Conservation (phyloP, 805 yeast genomes). For the Yamadazyma paraphyllophila region DNA sequence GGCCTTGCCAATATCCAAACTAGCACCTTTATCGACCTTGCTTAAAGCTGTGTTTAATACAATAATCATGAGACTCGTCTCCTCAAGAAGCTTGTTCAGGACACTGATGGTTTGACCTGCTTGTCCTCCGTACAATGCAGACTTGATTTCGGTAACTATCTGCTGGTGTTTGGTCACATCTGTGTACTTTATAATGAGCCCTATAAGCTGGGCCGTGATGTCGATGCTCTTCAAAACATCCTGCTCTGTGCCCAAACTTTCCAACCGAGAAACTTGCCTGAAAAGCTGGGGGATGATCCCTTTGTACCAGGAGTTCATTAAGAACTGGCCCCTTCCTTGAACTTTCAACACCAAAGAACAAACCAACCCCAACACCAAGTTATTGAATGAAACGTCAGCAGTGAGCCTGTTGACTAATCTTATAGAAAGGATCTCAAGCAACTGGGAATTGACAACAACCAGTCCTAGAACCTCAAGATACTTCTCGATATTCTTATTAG, state of each 20-base stretch:
- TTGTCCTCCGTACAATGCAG: constrained; percentile 31
- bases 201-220: constrained; percentile 40
- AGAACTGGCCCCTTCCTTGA: constrained; percentile 30
- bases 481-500: constrained; percentile 23
- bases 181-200: constrained; percentile 37
- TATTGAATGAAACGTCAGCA: constrained; percentile 11
- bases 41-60: constrained; percentile 48
- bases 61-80: constrained; percentile 34
- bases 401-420: constrained; percentile 41
- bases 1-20: constrained; percentile 5
- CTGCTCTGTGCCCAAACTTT: constrained; percentile 13
- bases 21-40: constrained; percentile 46
- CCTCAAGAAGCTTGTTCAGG: constrained; percentile 18
- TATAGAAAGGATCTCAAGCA: constrained; percentile 44
- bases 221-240: constrained; percentile 24
- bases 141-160: constrained; percentile 37
- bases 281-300: constrained; percentile 29
- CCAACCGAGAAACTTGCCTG: neutral
- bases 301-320: constrained; percentile 42
- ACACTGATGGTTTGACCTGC: neutral
- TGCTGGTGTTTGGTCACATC: constrained; percentile 45
- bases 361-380: constrained; percentile 21
- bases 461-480: constrained; percentile 16
- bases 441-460: constrained; percentile 31
- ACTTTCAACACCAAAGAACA: constrained; percentile 27